Evolutionary conservation across 176 grass and related monocot genomes (phyloP), one percentile per base, ranked within the genome.

Genomic region (Rhynchospora pubera): DNA sequence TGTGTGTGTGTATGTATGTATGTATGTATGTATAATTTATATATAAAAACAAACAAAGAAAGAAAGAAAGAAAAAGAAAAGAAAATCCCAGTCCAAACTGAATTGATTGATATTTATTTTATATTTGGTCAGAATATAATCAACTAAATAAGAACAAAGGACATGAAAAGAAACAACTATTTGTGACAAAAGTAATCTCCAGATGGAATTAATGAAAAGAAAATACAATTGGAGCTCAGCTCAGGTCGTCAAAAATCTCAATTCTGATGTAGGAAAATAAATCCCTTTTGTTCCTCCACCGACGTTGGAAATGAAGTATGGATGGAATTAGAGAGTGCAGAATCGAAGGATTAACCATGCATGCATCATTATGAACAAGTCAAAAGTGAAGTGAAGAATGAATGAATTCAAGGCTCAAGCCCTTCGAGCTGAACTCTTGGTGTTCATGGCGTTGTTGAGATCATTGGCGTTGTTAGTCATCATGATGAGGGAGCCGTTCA

Each of bases 361-460:
- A n/a, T n/a, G n/a, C n/a, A n/a, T n/a, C n/a, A 39, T 39, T 39
- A 26, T 74, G 26, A 74, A 74, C 51, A 10, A 26, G 51, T 74
- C 11, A 74, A 32, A 12, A 44, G n/a, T 42, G 32, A n/a, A 44
- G 65, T 68, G 8, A 68, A 68, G 14, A 9, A 7, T 42, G n/a
- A n/a, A n/a, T n/a, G 32, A n/a, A 44, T 32, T 68, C 9, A n/a
- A n/a, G n/a, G n/a, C n/a, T n/a, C n/a, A 68, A 68, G 14, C 3
- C 43, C 6, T 44, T 32, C 43, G 32, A 4, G 12, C 6, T 44
- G 65, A 1, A 0, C 2, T n/a, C 32, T 6, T 5, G 23, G 13
- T 10, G 66, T 19, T 78, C 57, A 47, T 63, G 1, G 22, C 12
- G 79, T 65, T 82, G 79, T 82, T 82, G 45, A 82, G 42, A 82